Evolutionary conservation across 179 eudicot genomes (phyloP).

Genomic region (Spinacia oleracea): DNA sequence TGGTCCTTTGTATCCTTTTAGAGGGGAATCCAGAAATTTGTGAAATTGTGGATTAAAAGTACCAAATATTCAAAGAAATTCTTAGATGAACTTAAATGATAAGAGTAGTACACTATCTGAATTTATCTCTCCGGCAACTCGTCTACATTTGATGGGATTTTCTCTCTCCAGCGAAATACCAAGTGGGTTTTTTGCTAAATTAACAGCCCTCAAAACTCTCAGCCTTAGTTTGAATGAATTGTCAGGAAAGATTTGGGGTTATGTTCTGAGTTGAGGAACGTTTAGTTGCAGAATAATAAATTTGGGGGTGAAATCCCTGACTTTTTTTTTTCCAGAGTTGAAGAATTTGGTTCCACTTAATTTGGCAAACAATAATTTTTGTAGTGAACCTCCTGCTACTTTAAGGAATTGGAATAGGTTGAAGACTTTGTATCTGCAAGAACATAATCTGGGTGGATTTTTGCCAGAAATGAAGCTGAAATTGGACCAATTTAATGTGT

Average conservation of each 20-base stretch:
- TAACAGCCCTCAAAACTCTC: slow-evolving; percentile 49
- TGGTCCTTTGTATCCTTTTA: too few species aligned
- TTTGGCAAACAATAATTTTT: slow-evolving; percentile 53
- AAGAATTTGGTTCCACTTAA: slow-evolving; percentile 51
- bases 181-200: slow-evolving; percentile 40
- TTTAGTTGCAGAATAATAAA: slow-evolving; percentile 59
- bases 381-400: slow-evolving; percentile 42
- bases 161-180: slow-evolving; percentile 68
- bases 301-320: slow-evolving; percentile 63
- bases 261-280: slow-evolving; percentile 43
- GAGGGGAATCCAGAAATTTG: too few species aligned
- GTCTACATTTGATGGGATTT: slow-evolving; percentile 67
- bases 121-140: too few species aligned
- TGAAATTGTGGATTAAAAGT: too few species aligned
- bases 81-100: too few species aligned
- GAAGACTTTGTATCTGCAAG: slow-evolving; percentile 54
- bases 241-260: slow-evolving; percentile 46
- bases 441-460: slow-evolving; percentile 53
- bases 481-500: slow-evolving; percentile 60
- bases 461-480: slow-evolving; percentile 54
- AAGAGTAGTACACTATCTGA: too few species aligned
- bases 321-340: slow-evolving; percentile 33
- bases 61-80: too few species aligned
- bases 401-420: slow-evolving; percentile 50
- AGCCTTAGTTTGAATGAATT: slow-evolving; percentile 63